Conservation (phyloP, 768 basidiomycete species). For the Trametes gibbosa region DNA sequence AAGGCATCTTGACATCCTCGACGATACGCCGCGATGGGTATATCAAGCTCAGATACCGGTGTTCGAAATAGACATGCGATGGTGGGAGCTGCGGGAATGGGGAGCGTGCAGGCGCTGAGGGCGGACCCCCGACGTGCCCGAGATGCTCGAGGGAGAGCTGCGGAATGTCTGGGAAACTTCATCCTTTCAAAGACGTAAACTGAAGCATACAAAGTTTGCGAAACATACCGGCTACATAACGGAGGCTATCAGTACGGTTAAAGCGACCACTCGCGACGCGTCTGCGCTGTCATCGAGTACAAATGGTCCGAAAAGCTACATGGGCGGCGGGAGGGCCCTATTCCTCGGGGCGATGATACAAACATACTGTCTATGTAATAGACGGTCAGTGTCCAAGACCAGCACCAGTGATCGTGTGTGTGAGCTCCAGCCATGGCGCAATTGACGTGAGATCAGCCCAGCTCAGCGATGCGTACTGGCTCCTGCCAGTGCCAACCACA, state of each 20-base stretch:
- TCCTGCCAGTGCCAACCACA: slow-evolving; percentile 44
- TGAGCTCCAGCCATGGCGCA: slow-evolving; percentile 78
- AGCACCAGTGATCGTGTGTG: slow-evolving; percentile 63
- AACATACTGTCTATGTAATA: too few species aligned
- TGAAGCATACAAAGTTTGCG: not conserved
- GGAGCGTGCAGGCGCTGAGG: not conserved
- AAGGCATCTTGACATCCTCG: not conserved
- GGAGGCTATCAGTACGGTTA: not conserved
- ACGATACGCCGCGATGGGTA: slow-evolving; percentile 7
- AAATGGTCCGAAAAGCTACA: not conserved
- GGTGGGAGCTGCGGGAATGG: not conserved
- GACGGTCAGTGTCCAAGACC: slow-evolving; percentile 54
- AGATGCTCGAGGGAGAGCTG: not conserved
- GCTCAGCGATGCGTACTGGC: slow-evolving; percentile 67
- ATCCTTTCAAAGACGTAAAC: slow-evolving; percentile 6
- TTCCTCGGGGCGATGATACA: not conserved
- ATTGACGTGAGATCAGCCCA: slow-evolving; percentile 69
- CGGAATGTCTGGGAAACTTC: not conserved
- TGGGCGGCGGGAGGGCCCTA: not conserved
- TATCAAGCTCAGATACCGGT: not conserved
- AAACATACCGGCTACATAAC: slow-evolving; percentile 12
- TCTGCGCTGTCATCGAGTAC: not conserved
- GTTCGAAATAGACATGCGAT: not conserved
- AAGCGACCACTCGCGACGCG: not conserved
- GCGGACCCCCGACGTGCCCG: not conserved